Base-by-base conservation (phyloP, 169 alveolate genomes). In the Condylostoma magnum region DNA sequence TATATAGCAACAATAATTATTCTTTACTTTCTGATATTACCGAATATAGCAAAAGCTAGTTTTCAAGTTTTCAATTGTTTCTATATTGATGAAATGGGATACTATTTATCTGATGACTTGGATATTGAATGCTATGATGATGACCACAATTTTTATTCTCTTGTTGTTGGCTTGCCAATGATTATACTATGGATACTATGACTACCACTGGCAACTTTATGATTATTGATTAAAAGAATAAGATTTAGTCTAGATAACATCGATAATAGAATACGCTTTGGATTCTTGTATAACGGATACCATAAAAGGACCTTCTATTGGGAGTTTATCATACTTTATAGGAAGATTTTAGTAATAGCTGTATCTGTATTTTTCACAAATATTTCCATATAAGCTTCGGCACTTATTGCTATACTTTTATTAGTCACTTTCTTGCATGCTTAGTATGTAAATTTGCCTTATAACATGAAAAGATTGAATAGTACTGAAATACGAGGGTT, bases 251-350 rank as follows among this genome's bases (percentile, higher is more conserved):
- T 63, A 22, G 25, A 38, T 5, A 44, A 38, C 30, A 36, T 74
- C 18, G 47, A 18, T 5, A 27, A 22, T 12, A 72, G 54, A 41
- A 5, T 74, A 22, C 73, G 56, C 18, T 67, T 31, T 41, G 86
- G 86, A 37, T 79, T 79, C 52, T 28, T 79, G 15, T 79, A 51
- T 63, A 52, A 72, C n/a, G 86, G 86, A 4, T 79, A 79, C 56
- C 51, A 48, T 6, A 22, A 31, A 10, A 36, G 31, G 47, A 31
- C 15, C 38, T 79, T 36, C 44, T 75, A 54, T 36, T 79, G 86
- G 86, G 86, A 79, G 52, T 48, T 56, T 8, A 48, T 79, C 4
- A 74, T 79, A n/a, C 31, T 65, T 28, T 52, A 51, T 1, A 37
- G 86, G 41, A 77, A 77, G 36, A 44, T 71, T 28, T 33, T 31